These are phyloP conservation scores for Skeletonema marinoi DNA, from an alignment of 108 stramenopile genomes.

Conservation along the genomic window DNA sequence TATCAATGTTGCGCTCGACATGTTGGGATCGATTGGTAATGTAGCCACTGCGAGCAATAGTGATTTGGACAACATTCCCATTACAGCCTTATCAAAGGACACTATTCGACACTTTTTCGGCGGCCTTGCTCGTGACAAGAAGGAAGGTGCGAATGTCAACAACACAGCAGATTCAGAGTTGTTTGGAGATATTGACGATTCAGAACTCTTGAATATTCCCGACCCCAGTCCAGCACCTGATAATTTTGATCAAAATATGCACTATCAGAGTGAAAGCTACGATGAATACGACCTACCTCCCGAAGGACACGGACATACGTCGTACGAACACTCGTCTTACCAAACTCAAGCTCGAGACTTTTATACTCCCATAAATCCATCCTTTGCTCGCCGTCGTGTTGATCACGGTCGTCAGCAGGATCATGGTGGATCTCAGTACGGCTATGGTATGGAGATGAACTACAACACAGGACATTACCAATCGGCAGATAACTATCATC, in stretches of 20 bases:
- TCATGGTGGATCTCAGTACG: not conserved
- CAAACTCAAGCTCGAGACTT: not conserved
- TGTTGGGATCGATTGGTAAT: conserved; percentile 39
- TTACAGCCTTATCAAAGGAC: conserved; percentile 50
- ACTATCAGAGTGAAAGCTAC: not conserved
- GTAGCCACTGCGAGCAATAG: conserved; percentile 42
- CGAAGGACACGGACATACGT: not conserved
- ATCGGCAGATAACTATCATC: not conserved
- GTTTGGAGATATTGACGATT: conserved; percentile 24
- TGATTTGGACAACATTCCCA: conserved; percentile 47
- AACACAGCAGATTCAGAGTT: not conserved
- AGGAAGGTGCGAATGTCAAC: not conserved
- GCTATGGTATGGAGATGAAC: not conserved
- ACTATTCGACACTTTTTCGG: conserved; percentile 32
- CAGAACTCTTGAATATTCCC: conserved; percentile 14
- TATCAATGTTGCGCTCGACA: conserved; percentile 50
- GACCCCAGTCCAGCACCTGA: conserved; percentile 6
- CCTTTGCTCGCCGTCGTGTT: not conserved
- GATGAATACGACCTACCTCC: not conserved
- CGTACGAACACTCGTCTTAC: not conserved
- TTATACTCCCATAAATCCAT: not conserved
- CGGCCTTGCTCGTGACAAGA: not conserved
- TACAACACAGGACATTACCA: not conserved
- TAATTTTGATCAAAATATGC: not conserved
- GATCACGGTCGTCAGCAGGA: not conserved